Evolutionary conservation across 2,329 filamentous ascomycete species (phyloP).

Genomic region (Calonectria montana): DNA sequence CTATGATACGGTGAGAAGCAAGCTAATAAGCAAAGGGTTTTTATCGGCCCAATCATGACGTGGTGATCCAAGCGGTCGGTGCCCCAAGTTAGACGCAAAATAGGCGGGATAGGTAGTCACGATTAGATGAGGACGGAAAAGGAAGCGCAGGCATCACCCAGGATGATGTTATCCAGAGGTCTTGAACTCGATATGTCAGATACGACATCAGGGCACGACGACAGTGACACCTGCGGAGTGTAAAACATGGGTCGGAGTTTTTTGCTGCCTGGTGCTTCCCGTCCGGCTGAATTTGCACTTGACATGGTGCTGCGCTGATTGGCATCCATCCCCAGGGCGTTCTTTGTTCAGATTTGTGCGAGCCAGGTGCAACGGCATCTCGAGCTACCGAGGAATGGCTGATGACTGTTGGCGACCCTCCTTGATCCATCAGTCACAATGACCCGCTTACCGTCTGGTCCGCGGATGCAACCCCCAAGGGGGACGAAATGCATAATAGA

Average conservation of each 20-base stretch:
- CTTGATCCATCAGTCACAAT: background rate
- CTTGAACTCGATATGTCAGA: background rate
- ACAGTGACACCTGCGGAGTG: background rate
- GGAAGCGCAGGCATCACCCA: background rate
- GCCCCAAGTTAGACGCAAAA: background rate
- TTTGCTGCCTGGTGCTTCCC: background rate
- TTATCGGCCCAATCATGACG: background rate
- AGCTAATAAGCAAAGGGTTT: background rate
- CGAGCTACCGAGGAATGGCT: background rate
- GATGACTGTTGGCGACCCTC: background rate
- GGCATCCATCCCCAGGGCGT: background rate
- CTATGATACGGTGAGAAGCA: background rate
- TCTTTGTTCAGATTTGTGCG: background rate
- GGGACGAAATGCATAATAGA: background rate
- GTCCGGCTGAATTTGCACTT: background rate
- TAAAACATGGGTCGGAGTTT: background rate
- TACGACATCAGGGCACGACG: background rate
- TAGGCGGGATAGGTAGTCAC: background rate
- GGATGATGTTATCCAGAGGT: background rate
- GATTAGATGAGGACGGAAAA: background rate
- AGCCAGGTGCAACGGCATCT: background rate
- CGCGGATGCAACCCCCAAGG: constrained; percentile 5
- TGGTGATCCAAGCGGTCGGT: constrained; percentile 1
- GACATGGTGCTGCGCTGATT: background rate
- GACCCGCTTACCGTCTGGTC: constrained; percentile 8